These are phyloP conservation scores for Ceratobasidium sp. DNA, from an alignment of 1,284 basidiomycete genomes.

Conservation along the genomic window DNA sequence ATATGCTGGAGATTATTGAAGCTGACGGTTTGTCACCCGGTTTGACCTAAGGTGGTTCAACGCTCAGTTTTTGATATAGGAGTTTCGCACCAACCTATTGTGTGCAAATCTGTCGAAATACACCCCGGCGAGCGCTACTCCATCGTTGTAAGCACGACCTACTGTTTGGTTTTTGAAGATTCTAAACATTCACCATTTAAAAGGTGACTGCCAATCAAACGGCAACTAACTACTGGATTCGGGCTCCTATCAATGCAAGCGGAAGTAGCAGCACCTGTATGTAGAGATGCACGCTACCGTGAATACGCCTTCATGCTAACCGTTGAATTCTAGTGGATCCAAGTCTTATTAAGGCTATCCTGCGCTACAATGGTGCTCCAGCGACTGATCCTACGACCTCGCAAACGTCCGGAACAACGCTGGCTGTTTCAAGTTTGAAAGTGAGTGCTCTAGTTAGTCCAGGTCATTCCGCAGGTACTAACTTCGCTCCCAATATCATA, in stretches of 20 bases:
- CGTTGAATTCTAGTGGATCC: constrained; percentile 47
- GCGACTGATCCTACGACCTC: constrained; percentile 57
- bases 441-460: background rate
- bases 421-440: constrained; percentile 7
- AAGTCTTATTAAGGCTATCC: constrained; percentile 59
- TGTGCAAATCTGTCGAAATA: constrained; percentile 31
- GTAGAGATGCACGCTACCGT: background rate
- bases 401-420: constrained; percentile 52
- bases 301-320: background rate
- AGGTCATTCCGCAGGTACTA: background rate
- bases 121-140: constrained; percentile 49
- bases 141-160: constrained; percentile 41
- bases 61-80: background rate
- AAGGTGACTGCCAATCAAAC: constrained; percentile 44
- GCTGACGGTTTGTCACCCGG: constrained; percentile 55
- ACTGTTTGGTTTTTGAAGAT: background rate
- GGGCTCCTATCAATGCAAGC: constrained; percentile 51
- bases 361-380: constrained; percentile 61
- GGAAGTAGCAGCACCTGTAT: constrained; percentile 25
- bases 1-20: constrained; percentile 55
- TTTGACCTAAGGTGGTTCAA: constrained; percentile 11
- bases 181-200: too few species aligned
- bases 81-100: constrained; percentile 9
- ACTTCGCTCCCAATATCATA: background rate
- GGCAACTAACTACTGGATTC: constrained; percentile 50